Evolutionary conservation across 176 grass and related monocot genomes (phyloP).

Genomic region (Paspalum vaginatum): DNA sequence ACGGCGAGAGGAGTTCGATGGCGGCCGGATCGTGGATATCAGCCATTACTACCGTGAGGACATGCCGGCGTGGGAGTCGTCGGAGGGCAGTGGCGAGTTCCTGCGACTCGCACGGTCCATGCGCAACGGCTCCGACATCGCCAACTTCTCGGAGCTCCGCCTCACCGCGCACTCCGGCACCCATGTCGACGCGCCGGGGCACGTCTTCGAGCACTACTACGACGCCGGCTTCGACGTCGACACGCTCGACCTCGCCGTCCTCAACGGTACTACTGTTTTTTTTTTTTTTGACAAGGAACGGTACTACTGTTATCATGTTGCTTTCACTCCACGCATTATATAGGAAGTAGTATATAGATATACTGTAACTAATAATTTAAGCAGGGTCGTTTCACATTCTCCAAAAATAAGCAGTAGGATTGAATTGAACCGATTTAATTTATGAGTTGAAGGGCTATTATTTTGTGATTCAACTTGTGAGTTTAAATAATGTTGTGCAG

Average conservation of each 20-base stretch:
- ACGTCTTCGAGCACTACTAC: constrained; percentile 75
- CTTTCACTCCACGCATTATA: neutral
- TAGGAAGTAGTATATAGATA: neutral
- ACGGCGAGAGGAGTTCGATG: constrained; percentile 65
- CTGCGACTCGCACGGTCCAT: constrained; percentile 61
- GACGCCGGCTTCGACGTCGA: constrained; percentile 71
- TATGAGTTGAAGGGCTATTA: too few relatives aligned
- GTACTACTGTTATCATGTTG: constrained; percentile 30
- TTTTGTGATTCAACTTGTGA: neutral
- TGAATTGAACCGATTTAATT: neutral
- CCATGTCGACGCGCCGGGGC: constrained; percentile 78
- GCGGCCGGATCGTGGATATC: constrained; percentile 72
- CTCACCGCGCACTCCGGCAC: constrained; percentile 70
- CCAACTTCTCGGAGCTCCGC: constrained; percentile 77
- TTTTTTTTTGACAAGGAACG: too few relatives aligned
- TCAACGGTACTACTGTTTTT: constrained; percentile 57
- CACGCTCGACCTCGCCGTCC: constrained; percentile 64
- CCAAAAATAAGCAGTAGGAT: neutral
- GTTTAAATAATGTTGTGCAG: constrained; percentile 40
- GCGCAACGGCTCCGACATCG: constrained; percentile 68
- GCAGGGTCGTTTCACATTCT: neutral
- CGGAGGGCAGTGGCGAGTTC: constrained; percentile 64
- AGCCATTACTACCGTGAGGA: constrained; percentile 71
- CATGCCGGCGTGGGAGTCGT: constrained; percentile 69
- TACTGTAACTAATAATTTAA: neutral